A percentile compares a stretch with the other conserved stretches of the same genome.
phyloP scores from a whole-genome alignment of 1,284 basidiomycete genomes.

The Cryptococcus deneoformans region DNA sequence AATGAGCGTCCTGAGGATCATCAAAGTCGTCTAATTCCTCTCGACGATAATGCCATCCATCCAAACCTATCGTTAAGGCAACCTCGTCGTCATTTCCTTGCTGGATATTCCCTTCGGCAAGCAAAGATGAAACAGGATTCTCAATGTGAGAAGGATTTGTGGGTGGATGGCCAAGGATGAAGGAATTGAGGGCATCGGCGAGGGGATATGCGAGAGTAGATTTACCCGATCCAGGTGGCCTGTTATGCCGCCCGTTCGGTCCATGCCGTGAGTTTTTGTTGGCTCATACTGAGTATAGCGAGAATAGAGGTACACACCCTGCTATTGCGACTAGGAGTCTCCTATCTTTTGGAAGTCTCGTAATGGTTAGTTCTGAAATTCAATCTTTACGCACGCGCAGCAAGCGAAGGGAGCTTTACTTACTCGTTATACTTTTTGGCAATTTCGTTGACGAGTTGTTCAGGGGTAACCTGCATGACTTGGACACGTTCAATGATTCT shows the following conservation, averaged over 20 bases:
- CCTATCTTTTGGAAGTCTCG: conserved; percentile 7
- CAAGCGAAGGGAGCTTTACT: neutral
- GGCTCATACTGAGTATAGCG: neutral
- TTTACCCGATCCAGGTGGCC: conserved; percentile 54
- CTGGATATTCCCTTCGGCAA: conserved; percentile 3
- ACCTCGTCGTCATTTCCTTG: conserved; percentile 16
- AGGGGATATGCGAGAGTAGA: conserved; percentile 51
- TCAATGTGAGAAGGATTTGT: conserved; percentile 1
- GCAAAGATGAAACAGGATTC: neutral
- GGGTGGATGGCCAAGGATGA: conserved; percentile 16
- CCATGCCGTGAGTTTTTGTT: neutral
- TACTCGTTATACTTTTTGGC: conserved; percentile 11
- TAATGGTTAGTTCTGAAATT: neutral
- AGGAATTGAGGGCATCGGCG: conserved; percentile 40
- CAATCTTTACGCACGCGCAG: neutral
- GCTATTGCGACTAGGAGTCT: conserved; percentile 14
- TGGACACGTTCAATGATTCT: no score
- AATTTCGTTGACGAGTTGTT: conserved; percentile 13
- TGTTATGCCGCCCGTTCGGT: neutral
- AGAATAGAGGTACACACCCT: conserved; percentile 3
- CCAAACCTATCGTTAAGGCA: conserved; percentile 52
- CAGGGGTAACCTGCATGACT: conserved; percentile 9
- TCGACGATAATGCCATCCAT: conserved; percentile 55
- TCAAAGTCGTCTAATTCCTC: conserved; percentile 40
- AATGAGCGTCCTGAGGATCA: conserved; percentile 30